Evolutionary conservation across 2,329 filamentous ascomycete genomes (phyloP), one percentile per base, ranked within the genome.

Genomic region (Pleomassaria siparia): DNA sequence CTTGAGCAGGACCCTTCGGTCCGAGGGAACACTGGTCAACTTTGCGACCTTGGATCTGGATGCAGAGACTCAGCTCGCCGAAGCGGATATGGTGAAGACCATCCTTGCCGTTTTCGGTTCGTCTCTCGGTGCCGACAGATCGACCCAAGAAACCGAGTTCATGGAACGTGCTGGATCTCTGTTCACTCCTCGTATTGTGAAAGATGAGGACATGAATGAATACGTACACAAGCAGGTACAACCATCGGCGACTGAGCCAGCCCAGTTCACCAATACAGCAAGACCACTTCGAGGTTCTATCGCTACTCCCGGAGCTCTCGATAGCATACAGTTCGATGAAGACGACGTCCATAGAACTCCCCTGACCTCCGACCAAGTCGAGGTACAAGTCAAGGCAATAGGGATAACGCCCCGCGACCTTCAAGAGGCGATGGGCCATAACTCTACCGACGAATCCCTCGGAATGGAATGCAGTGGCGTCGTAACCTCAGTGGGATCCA

Each of bases 361-460:
- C 9, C 39, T 59, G 2, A 29, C 51, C 11, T 43, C 39, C 9
- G 50, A 67, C 18, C 46, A 67, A 1, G 58, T 73, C 10, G 69
- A 72, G 25, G 56, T 74, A 24, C 58, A 66, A 36, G 62, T 69
- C 44, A 71, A 71, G 40, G 58, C 63, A 1, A 24, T 48, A 25
- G 41, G 39, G 15, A 22, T 54, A 15, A 55, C 53, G 15, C 21
- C 33, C 22, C 40, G 37, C 20, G 56, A 59, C 43, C 21, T 58
- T 13, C 40, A 51, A 28, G 39, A 45, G 4, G 35, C 58, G 3
- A 50, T 50, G 21, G 71, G 70, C 5, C 65, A 72, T 29, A 22
- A 69, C 13, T 40, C 37, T 10, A 9, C 20, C 9, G 15, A 32
- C 12, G 24, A 32, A 11, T 26, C 32, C 18, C 13, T 26, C 9